Percentiles rank a stretch among this genome's conserved stretches.
phyloP scores from a whole-genome alignment of 202 grass and related monocot species.

The Schoenoplectus tabernaemontani region DNA sequence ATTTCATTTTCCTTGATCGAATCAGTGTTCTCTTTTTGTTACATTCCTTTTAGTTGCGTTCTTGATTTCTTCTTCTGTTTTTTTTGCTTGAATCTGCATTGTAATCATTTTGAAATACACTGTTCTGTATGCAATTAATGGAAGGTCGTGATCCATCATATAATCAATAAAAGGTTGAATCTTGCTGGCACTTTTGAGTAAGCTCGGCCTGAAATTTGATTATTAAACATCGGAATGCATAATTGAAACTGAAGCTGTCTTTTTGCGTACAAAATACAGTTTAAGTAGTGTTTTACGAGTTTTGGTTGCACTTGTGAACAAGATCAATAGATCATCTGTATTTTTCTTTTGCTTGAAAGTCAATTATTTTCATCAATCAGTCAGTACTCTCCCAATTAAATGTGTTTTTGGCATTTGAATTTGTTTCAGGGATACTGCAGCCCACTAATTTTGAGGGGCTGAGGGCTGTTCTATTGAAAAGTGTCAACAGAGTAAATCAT shows the following conservation, averaged over 20 bases:
- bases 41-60: not conserved
- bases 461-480: conserved; percentile 35
- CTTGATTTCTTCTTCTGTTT: conserved; percentile 7
- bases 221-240: not conserved
- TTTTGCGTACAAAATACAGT: no score
- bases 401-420: not conserved
- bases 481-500: conserved; percentile 24
- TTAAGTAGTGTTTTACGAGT: no score
- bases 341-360: not conserved
- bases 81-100: not conserved
- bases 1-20: not conserved
- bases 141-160: no score
- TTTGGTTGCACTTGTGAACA: not conserved
- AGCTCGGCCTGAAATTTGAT: not conserved
- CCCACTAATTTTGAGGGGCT: conserved; percentile 50
- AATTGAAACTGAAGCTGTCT: not conserved
- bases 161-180: not conserved
- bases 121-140: not conserved
- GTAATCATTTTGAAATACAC: not conserved
- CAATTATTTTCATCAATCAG: not conserved
- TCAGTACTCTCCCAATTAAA: not conserved
- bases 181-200: not conserved
- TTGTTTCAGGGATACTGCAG: conserved; percentile 26
- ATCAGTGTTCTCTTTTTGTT: not conserved
- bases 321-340: conserved; percentile 8